These are phyloP conservation scores for Physcia stellaris DNA, from an alignment of 495 filamentous ascomycete species.

Conservation along the genomic window DNA sequence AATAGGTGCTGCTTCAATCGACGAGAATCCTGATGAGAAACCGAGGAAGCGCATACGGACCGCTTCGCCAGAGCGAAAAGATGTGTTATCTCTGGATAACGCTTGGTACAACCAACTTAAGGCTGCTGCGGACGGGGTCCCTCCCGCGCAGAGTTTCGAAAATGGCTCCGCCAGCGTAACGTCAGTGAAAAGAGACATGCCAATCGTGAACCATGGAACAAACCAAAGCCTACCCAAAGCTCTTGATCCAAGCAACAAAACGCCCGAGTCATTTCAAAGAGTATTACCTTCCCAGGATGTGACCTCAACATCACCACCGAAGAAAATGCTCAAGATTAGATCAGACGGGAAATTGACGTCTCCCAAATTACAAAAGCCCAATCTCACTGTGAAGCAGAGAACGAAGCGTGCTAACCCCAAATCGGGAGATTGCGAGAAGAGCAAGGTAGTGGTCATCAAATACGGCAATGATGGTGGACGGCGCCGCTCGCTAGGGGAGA, in stretches of 20 bases:
- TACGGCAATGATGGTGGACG: constrained; percentile 23
- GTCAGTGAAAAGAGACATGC: too few species aligned
- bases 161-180: too few species aligned
- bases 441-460: constrained; percentile 30
- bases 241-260: too few species aligned
- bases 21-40: constrained; percentile 14
- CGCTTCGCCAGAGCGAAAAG: constrained; percentile 9
- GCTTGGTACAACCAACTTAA: background rate
- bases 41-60: constrained; percentile 30
- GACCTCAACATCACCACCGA: constrained; percentile 7
- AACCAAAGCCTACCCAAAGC: too few species aligned
- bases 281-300: too few species aligned
- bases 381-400: constrained; percentile 19
- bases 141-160: too few species aligned
- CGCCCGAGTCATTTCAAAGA: too few species aligned
- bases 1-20: too few species aligned
- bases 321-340: constrained; percentile 39
- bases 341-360: constrained; percentile 46
- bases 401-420: too few species aligned
- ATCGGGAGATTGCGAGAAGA: constrained; percentile 6
- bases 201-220: too few species aligned
- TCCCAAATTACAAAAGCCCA: constrained; percentile 21
- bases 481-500: constrained; percentile 22
- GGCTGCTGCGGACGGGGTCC: background rate
- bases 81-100: background rate